Evolutionary conservation across 352 stramenopile genomes (phyloP).

Genomic region (Pilasporangium apinafurcum): DNA sequence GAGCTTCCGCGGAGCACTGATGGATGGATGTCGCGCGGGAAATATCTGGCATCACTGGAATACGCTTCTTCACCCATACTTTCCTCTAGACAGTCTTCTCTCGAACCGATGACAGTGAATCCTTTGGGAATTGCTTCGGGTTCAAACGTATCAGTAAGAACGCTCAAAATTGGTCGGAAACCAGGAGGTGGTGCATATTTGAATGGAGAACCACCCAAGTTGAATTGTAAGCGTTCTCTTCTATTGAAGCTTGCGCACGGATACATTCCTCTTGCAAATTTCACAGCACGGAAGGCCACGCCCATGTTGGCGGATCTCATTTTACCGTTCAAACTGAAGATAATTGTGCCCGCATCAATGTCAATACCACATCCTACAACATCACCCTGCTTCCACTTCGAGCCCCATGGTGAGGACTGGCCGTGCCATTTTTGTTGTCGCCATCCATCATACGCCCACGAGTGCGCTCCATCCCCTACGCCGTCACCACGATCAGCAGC

Average conservation of each 20-base stretch:
- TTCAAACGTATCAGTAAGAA: constrained; percentile 30
- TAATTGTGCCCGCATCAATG: constrained; percentile 79
- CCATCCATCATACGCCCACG: constrained; percentile 92
- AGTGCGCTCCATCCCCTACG: constrained; percentile 88
- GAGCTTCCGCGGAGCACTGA: constrained; percentile 59
- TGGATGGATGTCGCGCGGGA: constrained; percentile 65
- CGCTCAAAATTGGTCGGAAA: constrained; percentile 77
- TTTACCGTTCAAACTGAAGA: constrained; percentile 91
- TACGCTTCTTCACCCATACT: constrained; percentile 82
- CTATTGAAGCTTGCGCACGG: constrained; percentile 87
- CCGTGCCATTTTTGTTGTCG: constrained; percentile 90
- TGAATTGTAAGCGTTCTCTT: constrained; percentile 81
- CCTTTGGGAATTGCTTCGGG: constrained; percentile 47
- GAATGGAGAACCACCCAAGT: constrained; percentile 77
- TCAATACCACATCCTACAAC: constrained; percentile 89
- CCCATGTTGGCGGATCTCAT: constrained; percentile 84
- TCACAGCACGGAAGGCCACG: constrained; percentile 71
- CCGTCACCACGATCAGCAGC: constrained; percentile 86
- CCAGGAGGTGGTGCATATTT: constrained; percentile 66
- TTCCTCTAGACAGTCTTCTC: constrained; percentile 83
- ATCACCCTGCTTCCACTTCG: constrained; percentile 90
- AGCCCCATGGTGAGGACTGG: constrained; percentile 78
- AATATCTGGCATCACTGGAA: constrained; percentile 69
- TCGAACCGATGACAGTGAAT: constrained; percentile 68
- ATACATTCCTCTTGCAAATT: constrained; percentile 81